Conservation (phyloP, 1,284 basidiomycete genomes). For the Puccinia brachypodii region DNA sequence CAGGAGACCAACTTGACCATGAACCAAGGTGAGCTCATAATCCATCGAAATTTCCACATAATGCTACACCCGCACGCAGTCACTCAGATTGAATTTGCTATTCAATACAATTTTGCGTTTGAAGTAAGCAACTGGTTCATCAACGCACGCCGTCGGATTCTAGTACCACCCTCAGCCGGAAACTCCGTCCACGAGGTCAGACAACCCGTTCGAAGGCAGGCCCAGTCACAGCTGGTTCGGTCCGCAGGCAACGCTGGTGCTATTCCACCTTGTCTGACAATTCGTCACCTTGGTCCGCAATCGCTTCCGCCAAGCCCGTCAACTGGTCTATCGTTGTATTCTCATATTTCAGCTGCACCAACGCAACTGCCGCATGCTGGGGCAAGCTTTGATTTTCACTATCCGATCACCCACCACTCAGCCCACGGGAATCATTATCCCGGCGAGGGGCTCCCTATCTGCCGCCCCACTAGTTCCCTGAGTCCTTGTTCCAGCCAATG, state of each 20-base stretch:
- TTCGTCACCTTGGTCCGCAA: slow-evolving; percentile 8
- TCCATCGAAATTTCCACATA: not conserved
- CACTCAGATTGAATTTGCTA: too few relatives aligned
- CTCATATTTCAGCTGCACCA: not conserved
- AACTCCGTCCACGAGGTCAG: slow-evolving; percentile 42
- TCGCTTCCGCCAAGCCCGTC: not conserved
- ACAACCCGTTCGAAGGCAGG: slow-evolving; percentile 34
- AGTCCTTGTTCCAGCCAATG: slow-evolving; percentile 18
- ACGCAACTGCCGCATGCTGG: not conserved
- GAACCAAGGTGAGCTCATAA: slow-evolving; percentile 66
- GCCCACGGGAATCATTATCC: not conserved
- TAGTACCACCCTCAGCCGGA: slow-evolving; percentile 34
- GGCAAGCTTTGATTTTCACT: slow-evolving; percentile 12
- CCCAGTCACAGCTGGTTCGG: slow-evolving; percentile 29
- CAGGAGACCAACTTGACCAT: slow-evolving; percentile 79
- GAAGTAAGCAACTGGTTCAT: slow-evolving; percentile 78
- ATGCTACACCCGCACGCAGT: not conserved
- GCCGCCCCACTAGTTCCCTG: not conserved
- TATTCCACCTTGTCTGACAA: not conserved
- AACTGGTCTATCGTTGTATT: not conserved
- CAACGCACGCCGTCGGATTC: slow-evolving; percentile 64
- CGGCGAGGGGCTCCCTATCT: not conserved
- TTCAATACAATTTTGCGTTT: too few relatives aligned
- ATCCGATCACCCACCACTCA: not conserved
- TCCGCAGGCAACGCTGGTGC: slow-evolving; percentile 28